Evolutionary conservation across 2,329 filamentous ascomycete species (phyloP).

Genomic region (Sporothrix sp.): DNA sequence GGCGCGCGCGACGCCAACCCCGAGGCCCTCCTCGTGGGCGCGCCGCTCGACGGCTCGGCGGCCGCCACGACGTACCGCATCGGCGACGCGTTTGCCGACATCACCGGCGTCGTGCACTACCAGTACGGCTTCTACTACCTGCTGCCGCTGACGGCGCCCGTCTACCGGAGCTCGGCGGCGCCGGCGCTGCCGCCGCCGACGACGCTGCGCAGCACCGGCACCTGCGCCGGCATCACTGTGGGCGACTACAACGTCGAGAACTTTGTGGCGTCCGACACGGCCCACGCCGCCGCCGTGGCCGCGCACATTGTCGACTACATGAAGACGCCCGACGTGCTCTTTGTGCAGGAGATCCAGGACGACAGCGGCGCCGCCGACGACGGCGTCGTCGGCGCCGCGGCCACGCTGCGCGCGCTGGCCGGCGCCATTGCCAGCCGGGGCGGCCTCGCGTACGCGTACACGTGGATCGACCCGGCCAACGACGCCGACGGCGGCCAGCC

Average conservation of each 20-base stretch:
- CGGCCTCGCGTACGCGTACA: conserved; percentile 47
- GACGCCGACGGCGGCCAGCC: conserved; percentile 55
- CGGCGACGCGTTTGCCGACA: conserved; percentile 53
- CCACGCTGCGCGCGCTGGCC: conserved; percentile 48
- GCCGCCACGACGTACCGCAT: conserved; percentile 53
- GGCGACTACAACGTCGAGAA: conserved; percentile 65
- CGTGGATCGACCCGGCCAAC: conserved; percentile 49
- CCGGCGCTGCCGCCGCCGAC: conserved; percentile 41
- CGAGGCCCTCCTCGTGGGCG: conserved; percentile 55
- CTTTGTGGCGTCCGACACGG: conserved; percentile 42
- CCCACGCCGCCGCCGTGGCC: conserved; percentile 49
- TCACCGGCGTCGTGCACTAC: conserved; percentile 59
- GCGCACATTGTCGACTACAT: conserved; percentile 56
- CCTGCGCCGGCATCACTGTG: conserved; percentile 52
- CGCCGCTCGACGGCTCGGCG: conserved; percentile 53
- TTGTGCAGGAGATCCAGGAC: conserved; percentile 64
- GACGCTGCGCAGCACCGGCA: conserved; percentile 42
- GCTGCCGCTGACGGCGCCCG: conserved; percentile 50
- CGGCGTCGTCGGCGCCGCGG: conserved; percentile 44
- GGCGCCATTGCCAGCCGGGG: conserved; percentile 40
- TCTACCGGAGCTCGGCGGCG: conserved; percentile 33
- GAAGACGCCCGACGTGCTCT: conserved; percentile 53
- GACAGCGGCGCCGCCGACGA: conserved; percentile 52
- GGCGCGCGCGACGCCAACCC: conserved; percentile 55
- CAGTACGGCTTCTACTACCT: conserved; percentile 61